Conservation (phyloP, 2,329 filamentous ascomycete species). For the Mycosphaerella sp. region DNA sequence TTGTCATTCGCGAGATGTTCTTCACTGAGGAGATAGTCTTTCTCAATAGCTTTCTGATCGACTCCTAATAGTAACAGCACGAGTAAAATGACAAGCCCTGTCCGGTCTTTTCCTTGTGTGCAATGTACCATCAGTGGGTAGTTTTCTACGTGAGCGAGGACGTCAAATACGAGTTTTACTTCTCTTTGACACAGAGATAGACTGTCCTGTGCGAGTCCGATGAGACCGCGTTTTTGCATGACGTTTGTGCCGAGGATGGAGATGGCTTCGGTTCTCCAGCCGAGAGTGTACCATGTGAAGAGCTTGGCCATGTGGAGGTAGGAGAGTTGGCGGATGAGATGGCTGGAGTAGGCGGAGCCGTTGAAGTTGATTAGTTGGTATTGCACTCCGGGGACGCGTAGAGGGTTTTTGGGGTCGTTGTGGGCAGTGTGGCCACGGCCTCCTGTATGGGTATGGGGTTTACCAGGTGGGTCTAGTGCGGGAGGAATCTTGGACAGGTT, state of each 20-base stretch:
- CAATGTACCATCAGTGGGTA: conserved; percentile 72
- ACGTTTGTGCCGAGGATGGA: conserved; percentile 62
- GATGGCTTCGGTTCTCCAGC: conserved; percentile 64
- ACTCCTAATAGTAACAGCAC: conserved; percentile 58
- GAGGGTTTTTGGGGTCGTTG: conserved; percentile 42
- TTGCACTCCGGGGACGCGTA: conserved; percentile 55
- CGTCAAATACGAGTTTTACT: conserved; percentile 50
- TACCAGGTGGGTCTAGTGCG: conserved; percentile 33
- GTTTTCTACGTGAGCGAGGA: conserved; percentile 44
- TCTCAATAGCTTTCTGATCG: conserved; percentile 53
- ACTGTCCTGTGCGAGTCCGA: conserved; percentile 63
- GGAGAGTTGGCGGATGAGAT: conserved; percentile 61
- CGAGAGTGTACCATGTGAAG: conserved; percentile 56
- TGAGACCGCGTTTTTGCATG: conserved; percentile 65
- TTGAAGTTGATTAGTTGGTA: conserved; percentile 69
- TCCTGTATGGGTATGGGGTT: neutral
- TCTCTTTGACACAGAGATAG: conserved; percentile 61
- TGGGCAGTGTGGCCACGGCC: neutral
- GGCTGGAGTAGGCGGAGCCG: conserved; percentile 62
- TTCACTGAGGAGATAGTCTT: conserved; percentile 66
- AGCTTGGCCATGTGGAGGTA: conserved; percentile 62
- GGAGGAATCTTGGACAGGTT: conserved; percentile 45
- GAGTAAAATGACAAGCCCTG: conserved; percentile 64
- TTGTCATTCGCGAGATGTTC: conserved; percentile 56
- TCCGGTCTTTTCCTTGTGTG: conserved; percentile 84